Base-by-base conservation (phyloP, 1,139 yeast genomes). In the Blastobotrys capitulatus region DNA sequence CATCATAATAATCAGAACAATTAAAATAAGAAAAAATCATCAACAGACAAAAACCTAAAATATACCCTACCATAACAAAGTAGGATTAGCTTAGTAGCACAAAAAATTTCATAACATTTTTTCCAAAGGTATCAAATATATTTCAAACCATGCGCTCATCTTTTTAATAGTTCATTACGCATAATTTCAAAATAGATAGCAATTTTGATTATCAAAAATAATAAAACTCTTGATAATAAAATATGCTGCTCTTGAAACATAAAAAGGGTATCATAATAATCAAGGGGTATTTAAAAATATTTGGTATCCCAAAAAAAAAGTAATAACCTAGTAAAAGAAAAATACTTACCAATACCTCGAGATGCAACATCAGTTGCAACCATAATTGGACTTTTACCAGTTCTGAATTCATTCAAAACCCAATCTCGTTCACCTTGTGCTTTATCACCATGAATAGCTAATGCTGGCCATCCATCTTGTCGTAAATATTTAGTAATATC, bases 281-380 rank as follows among this genome's bases (percentile, higher is more conserved):
- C 16, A 22, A 42, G 15, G 45, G 45, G 45, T 42, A 42, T 42
- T 31, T 15, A 8, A n/a, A 40, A 25, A 40, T 16, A 40, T 32
- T 16, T 40, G 16, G 41, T 26, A 27, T 16, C 37, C 16, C 12
- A 18, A 16, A 12, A 35, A 35, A 35, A 13, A 3, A 13, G 34
- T 22, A 13, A 26, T 13, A 8, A n/a, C n/a, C n/a, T n/a, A n/a
- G n/a, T n/a, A n/a, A n/a, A n/a, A n/a, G n/a, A n/a, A 18, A 8
- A 10, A 9, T 27, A 86, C 97, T 75, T 88, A 89, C 96, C 98
- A 78, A 92, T 90, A 82, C 98, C 98, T 80, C 98, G 88, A 60
- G 98, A 96, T 55, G 98, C 98, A 70, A 92, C 98, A 73, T 92
- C 98, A 60, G 98, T 92, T 57, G 98, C 98, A 68, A 90, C 96